Evolutionary conservation across 1,284 basidiomycete species (phyloP).

Genomic region (Cutaneotrichosporon cutaneum): DNA sequence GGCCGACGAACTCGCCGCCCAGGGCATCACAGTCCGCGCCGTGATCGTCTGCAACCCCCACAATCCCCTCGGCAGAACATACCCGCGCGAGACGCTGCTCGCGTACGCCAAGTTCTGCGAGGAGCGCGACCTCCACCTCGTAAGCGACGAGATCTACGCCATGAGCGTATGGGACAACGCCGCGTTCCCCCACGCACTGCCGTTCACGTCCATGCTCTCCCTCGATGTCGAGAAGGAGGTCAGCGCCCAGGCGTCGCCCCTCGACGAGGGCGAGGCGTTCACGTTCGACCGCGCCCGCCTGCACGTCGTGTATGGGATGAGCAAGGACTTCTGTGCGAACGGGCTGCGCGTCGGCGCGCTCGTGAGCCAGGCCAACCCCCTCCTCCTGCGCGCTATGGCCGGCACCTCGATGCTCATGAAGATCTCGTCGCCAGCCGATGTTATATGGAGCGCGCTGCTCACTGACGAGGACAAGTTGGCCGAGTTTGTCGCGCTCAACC

Average conservation of each 20-base stretch:
- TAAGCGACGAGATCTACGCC: constrained; percentile 56
- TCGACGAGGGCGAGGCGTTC: constrained; percentile 28
- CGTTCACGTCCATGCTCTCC: constrained; percentile 53
- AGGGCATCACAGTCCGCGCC: constrained; percentile 39
- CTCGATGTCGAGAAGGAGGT: constrained; percentile 52
- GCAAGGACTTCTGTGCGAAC: constrained; percentile 56
- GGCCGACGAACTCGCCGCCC: constrained; percentile 29
- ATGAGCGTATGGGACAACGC: constrained; percentile 49
- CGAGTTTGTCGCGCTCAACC: constrained; percentile 43
- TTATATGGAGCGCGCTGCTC: constrained; percentile 45
- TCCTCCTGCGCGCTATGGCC: constrained; percentile 50
- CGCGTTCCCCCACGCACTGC: constrained; percentile 35
- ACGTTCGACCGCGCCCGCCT: constrained; percentile 50
- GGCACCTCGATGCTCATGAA: constrained; percentile 51
- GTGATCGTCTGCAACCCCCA: constrained; percentile 54
- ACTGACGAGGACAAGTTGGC: constrained; percentile 32
- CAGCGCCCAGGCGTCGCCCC: background rate
- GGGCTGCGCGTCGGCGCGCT: constrained; percentile 53
- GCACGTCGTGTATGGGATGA: constrained; percentile 52
- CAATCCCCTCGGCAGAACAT: constrained; percentile 53
- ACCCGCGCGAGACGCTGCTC: constrained; percentile 51
- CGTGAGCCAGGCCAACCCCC: constrained; percentile 52
- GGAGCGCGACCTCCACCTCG: constrained; percentile 52
- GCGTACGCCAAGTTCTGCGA: constrained; percentile 54
- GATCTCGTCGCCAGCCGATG: constrained; percentile 47